phyloP scores from a whole-genome alignment of 768 basidiomycete genomes.

The Myochromella boudieri region DNA sequence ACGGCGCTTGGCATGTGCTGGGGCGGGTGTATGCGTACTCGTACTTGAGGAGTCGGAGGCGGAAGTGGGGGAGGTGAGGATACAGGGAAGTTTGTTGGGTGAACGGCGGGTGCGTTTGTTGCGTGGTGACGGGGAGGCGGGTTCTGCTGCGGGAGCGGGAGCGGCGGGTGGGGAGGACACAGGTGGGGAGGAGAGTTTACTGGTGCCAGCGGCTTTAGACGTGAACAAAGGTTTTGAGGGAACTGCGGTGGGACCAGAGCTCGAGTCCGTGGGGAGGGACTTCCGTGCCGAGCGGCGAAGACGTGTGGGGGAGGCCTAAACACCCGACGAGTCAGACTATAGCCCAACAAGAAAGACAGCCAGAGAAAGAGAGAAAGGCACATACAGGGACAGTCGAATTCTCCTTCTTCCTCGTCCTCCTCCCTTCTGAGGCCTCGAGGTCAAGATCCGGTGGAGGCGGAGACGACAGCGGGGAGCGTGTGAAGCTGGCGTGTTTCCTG shows the following conservation, averaged over 20 bases:
- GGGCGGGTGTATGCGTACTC: background rate
- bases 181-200: no score
- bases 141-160: no score
- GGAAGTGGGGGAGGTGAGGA: background rate
- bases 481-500: background rate
- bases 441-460: background rate
- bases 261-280: no score
- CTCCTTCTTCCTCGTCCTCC: conserved; percentile 4
- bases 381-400: background rate
- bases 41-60: background rate
- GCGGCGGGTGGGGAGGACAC: no score
- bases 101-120: no score
- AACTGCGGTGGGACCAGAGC: no score
- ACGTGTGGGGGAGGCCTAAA: background rate
- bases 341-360: background rate
- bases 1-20: no score
- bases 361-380: background rate
- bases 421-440: background rate
- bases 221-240: no score
- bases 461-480: conserved; percentile 5
- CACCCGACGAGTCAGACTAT: background rate
- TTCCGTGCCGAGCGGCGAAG: background rate
- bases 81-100: no score
- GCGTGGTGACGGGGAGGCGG: no score
- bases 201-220: no score